These are phyloP conservation scores for Ramaria sp. DNA, from an alignment of 768 basidiomycete genomes.

Conservation along the genomic window DNA sequence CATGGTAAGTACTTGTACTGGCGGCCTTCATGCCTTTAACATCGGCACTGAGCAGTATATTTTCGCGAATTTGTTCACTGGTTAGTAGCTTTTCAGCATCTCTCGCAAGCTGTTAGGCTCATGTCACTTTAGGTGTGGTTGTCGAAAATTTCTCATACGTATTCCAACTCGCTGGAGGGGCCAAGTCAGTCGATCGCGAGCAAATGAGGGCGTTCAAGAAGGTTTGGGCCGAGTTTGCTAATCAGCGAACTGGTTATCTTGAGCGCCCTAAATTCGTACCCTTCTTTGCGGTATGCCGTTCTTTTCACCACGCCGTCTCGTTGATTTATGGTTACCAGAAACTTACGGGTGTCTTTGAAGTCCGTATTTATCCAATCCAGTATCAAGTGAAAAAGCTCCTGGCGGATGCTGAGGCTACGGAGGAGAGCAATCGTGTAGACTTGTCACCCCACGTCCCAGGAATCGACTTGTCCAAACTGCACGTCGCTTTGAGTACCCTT, in stretches of 20 bases:
- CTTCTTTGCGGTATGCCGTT: conserved; percentile 67
- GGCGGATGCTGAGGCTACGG: conserved; percentile 25
- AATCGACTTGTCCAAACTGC: conserved; percentile 56
- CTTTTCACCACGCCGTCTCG: neutral
- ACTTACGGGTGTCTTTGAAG: conserved; percentile 81
- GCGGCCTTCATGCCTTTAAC: neutral
- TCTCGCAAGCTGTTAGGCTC: conserved; percentile 1
- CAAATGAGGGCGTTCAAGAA: conserved; percentile 95
- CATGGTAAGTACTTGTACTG: conserved; percentile 50
- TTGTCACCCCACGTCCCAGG: conserved; percentile 30
- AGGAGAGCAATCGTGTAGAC: conserved; percentile 21
- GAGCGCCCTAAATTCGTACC: conserved; percentile 56
- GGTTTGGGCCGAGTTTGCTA: conserved; percentile 80
- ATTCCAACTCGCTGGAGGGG: conserved; percentile 77
- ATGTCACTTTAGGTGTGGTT: conserved; percentile 54
- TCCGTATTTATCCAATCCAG: conserved; percentile 70
- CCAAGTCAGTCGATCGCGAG: conserved; percentile 73
- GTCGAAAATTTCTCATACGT: conserved; percentile 96
- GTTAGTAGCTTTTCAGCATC: conserved; percentile 22
- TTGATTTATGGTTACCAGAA: conserved; percentile 33
- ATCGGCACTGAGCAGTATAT: conserved; percentile 54
- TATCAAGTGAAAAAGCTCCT: conserved; percentile 53
- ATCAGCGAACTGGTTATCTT: conserved; percentile 68
- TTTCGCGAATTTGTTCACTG: conserved; percentile 92
- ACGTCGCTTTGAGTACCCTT: conserved; percentile 46